phyloP scores from a whole-genome alignment of 208 protist species.

The Kentomonas sorsogonicus region DNA sequence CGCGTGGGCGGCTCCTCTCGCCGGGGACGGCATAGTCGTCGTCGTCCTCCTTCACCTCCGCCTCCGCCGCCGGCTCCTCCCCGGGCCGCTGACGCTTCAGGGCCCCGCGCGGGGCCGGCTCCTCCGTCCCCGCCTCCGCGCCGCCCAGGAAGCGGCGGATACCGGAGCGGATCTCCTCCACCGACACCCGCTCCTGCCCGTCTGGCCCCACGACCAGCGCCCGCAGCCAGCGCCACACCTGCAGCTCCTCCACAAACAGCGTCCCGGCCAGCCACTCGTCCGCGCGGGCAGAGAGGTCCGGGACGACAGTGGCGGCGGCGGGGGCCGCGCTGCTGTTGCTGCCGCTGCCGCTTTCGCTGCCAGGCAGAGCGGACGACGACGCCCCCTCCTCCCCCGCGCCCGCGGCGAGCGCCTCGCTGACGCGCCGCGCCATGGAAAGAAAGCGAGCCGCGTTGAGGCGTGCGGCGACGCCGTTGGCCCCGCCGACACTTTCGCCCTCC shows the following conservation, averaged over 20 bases:
- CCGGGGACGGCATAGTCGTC: not conserved
- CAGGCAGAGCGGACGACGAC: no score
- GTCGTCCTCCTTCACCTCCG: constrained; percentile 1
- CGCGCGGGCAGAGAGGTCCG: constrained; percentile 34
- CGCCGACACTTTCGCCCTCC: not conserved
- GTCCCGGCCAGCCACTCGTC: constrained; percentile 64
- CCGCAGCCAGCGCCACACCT: constrained; percentile 83
- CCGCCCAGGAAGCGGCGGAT: not conserved
- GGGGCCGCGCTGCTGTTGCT: not conserved
- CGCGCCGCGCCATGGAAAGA: not conserved
- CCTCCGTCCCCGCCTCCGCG: not conserved
- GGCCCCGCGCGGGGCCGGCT: no score
- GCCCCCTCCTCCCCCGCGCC: not conserved
- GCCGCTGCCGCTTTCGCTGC: no score
- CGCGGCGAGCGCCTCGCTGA: not conserved
- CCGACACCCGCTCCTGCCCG: not conserved
- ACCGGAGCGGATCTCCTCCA: not conserved
- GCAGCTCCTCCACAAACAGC: constrained; percentile 82
- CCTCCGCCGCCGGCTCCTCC: not conserved
- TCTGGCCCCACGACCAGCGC: not conserved
- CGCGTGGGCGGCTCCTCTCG: not conserved
- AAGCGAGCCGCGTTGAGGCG: constrained; percentile 2
- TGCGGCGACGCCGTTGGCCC: not conserved
- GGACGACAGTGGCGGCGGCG: constrained; percentile 15
- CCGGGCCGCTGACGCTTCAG: no score